Evolutionary conservation across 1,284 basidiomycete genomes (phyloP).

Genomic region (Puccinia triticina): DNA sequence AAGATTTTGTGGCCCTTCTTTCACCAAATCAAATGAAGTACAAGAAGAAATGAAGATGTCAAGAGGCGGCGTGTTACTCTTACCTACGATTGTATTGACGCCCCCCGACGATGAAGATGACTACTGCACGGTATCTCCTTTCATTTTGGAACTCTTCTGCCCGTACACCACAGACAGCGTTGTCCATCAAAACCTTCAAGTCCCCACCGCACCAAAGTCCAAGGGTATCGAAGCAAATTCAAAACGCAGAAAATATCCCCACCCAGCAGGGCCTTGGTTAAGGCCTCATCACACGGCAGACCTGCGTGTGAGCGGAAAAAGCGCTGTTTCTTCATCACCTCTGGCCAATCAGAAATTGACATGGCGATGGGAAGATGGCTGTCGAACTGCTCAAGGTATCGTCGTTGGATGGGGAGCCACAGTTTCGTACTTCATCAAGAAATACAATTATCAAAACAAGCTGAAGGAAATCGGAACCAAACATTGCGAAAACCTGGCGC

Average conservation of each 20-base stretch:
- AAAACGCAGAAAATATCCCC: constrained; percentile 26
- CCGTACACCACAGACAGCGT: neutral
- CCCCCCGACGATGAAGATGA: constrained; percentile 42
- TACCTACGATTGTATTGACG: constrained; percentile 33
- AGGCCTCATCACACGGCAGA: neutral
- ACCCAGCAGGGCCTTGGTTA: constrained; percentile 48
- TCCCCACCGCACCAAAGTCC: constrained; percentile 3
- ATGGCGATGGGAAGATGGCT: constrained; percentile 17
- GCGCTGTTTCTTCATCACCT: neutral
- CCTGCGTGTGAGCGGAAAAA: neutral
- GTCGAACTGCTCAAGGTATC: constrained; percentile 15
- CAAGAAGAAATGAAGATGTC: neutral
- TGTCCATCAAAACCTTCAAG: neutral
- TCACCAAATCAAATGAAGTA: neutral
- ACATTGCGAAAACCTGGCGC: neutral
- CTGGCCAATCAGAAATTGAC: neutral
- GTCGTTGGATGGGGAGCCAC: constrained; percentile 30
- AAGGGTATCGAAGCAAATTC: neutral
- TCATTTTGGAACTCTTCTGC: constrained; percentile 7
- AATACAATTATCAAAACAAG: neutral
- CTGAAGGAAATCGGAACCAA: neutral
- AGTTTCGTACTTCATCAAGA: constrained; percentile 3
- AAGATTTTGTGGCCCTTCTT: neutral
- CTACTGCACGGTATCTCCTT: constrained; percentile 37
- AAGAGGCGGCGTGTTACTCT: constrained; percentile 2